Evolutionary conservation across 2,329 filamentous ascomycete species (phyloP), one percentile per base, ranked within the genome.

Genomic region (Botrytis paeoniae): DNA sequence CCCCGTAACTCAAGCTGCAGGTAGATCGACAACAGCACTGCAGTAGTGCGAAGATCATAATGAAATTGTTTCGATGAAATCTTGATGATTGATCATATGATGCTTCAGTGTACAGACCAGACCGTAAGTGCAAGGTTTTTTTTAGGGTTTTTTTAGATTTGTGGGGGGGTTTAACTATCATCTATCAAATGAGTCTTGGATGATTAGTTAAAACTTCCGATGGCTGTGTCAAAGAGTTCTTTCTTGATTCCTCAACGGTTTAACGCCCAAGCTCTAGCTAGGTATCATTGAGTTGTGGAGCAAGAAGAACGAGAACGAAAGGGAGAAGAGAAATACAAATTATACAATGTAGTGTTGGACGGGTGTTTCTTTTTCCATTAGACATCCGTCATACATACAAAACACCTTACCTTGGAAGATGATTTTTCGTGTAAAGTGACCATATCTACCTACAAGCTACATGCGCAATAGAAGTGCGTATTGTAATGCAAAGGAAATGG

Each of bases 61-160:
- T 63, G 59, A 41, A 54, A 32, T 29, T 29, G 35, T 32, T 41
- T 69, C 37, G 65, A 69, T 69, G 48, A 32, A 57, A 69, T 69
- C 16, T 43, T 63, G 37, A 41, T 32, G 37, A 29, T 57, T 59
- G 48, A 69, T 69, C 65, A 69, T 69, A 69, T 69, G 65, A 69
- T 59, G 48, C 48, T 68, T 41, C 48, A 32, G 25, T 29, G 25
- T 51, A 51, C 20, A n/a, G 4, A 51, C 22, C 20, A n/a, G 4
- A 51, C 22, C 5, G 48, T 29, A 39, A 39, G 64, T 51, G 25
- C 45, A 66, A 54, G 64, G 45, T 14, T 48, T 45, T 22, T 48
- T 35, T 18, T n/a, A n/a, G n/a, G n/a, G n/a, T n/a, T n/a, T n/a
- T 3, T 22, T 22, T 9, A 0, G 1, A 48, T 48, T 48, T 48